Evolutionary conservation across 2,329 filamentous ascomycete genomes (phyloP).

Genomic region (Botrytis aclada): DNA sequence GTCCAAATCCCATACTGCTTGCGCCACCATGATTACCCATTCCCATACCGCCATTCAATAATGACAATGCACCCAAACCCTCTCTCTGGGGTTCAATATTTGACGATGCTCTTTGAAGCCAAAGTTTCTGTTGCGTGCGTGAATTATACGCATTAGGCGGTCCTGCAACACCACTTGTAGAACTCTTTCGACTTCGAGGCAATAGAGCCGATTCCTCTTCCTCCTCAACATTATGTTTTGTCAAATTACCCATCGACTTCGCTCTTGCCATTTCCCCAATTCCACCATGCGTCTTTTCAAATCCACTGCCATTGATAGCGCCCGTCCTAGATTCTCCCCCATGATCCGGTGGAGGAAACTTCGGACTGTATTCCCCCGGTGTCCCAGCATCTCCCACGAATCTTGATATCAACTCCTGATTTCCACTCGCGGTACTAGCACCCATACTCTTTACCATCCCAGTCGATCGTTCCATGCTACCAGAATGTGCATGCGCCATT

Average conservation of each 20-base stretch:
- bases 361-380: conserved; percentile 48
- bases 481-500: conserved; percentile 36
- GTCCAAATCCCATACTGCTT: conserved; percentile 16
- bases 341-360: conserved; percentile 39
- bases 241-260: conserved; percentile 16
- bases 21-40: conserved; percentile 25
- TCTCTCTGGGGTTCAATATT: conserved; percentile 59
- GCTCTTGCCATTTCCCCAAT: conserved; percentile 14
- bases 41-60: conserved; percentile 35
- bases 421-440: conserved; percentile 23
- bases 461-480: conserved; percentile 30
- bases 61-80: conserved; percentile 27
- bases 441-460: conserved; percentile 25
- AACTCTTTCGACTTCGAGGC: conserved; percentile 40
- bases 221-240: conserved; percentile 32
- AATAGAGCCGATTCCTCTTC: conserved; percentile 46
- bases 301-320: conserved; percentile 20
- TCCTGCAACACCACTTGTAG: conserved; percentile 32
- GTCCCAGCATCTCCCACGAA: conserved; percentile 55
- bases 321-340: conserved; percentile 30
- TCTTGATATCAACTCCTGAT: conserved; percentile 53
- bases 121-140: conserved; percentile 71
- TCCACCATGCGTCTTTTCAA: conserved; percentile 5
- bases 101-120: conserved; percentile 70
- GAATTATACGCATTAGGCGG: conserved; percentile 40